Conservation (phyloP, 1,284 basidiomycete species). For the Ustilago trichophora region DNA sequence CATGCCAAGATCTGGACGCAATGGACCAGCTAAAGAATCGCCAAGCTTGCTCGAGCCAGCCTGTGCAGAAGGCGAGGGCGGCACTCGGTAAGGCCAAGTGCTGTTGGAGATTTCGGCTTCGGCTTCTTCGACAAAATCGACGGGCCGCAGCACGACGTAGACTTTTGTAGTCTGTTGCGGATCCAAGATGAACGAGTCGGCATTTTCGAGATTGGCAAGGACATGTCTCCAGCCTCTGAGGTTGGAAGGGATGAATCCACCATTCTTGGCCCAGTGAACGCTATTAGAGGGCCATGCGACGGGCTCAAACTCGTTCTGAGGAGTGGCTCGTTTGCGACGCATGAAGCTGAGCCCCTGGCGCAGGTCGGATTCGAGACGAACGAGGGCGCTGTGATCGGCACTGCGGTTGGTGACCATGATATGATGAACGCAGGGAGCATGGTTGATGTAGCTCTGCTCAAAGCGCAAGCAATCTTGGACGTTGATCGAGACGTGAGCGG, state of each 20-base stretch:
- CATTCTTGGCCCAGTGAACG: constrained; percentile 53
- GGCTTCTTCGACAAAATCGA: constrained; percentile 44
- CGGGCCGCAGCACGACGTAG: constrained; percentile 54
- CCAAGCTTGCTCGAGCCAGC: constrained; percentile 11
- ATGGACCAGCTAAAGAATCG: constrained; percentile 4
- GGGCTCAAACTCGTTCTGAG: constrained; percentile 39
- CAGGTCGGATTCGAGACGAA: constrained; percentile 54
- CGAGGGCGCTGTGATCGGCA: constrained; percentile 32
- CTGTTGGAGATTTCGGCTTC: constrained; percentile 13
- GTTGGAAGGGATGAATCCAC: constrained; percentile 56
- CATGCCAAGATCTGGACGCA: not conserved
- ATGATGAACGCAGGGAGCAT: constrained; percentile 52
- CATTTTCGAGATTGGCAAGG: constrained; percentile 57
- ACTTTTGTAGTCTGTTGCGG: constrained; percentile 45
- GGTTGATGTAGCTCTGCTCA: constrained; percentile 58
- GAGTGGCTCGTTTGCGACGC: constrained; percentile 46
- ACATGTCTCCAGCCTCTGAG: constrained; percentile 60
- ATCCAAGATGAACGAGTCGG: constrained; percentile 53
- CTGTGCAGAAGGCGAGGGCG: constrained; percentile 16
- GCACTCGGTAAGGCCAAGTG: constrained; percentile 20
- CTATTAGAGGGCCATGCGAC: constrained; percentile 57
- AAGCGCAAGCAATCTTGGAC: constrained; percentile 36
- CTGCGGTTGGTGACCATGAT: constrained; percentile 47
- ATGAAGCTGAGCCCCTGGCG: constrained; percentile 53
- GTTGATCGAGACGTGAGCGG: constrained; percentile 32